Percentiles rank a stretch among this genome's conserved stretches.
These are phyloP conservation scores for Chrysosporium keratinophilum DNA, from an alignment of 2,329 filamentous ascomycete species.

Conservation along the genomic window DNA sequence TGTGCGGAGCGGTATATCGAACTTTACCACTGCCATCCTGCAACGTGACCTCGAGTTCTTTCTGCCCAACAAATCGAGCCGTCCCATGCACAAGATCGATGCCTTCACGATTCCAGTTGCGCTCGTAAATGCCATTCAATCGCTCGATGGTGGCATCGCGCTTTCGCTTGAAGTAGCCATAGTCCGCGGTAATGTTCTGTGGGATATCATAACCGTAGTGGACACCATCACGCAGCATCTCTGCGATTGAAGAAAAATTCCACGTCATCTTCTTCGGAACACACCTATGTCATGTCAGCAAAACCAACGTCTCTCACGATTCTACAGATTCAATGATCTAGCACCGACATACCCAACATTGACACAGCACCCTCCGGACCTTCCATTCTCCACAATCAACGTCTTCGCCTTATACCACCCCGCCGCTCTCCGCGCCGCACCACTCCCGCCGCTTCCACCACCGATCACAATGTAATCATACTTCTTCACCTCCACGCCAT, in stretches of 20 bases:
- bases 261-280: slow-evolving; percentile 46
- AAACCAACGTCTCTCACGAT: not conserved
- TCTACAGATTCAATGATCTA: not conserved
- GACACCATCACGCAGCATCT: slow-evolving; percentile 37
- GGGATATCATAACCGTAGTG: slow-evolving; percentile 42
- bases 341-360: slow-evolving; percentile 44
- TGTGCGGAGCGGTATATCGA: slow-evolving; percentile 38
- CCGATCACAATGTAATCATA: slow-evolving; percentile 49
- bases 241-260: slow-evolving; percentile 42
- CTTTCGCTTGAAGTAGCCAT: slow-evolving; percentile 39
- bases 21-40: slow-evolving; percentile 29
- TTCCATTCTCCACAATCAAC: slow-evolving; percentile 41
- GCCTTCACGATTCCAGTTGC: slow-evolving; percentile 41
- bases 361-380: slow-evolving; percentile 42
- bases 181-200: slow-evolving; percentile 35
- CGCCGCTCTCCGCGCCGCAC: slow-evolving; percentile 40
- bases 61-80: slow-evolving; percentile 37
- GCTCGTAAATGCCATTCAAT: slow-evolving; percentile 41
- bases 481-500: slow-evolving; percentile 30
- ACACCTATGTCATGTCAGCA: slow-evolving; percentile 30
- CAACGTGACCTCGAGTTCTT: slow-evolving; percentile 37
- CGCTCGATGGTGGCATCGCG: slow-evolving; percentile 38
- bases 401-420: slow-evolving; percentile 45
- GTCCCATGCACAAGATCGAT: slow-evolving; percentile 43
- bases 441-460: slow-evolving; percentile 44